A percentile compares a stretch with the other conserved stretches of the same genome.
Conservation (phyloP, 2,329 filamentous ascomycete genomes). For the Apiospora marii region DNA sequence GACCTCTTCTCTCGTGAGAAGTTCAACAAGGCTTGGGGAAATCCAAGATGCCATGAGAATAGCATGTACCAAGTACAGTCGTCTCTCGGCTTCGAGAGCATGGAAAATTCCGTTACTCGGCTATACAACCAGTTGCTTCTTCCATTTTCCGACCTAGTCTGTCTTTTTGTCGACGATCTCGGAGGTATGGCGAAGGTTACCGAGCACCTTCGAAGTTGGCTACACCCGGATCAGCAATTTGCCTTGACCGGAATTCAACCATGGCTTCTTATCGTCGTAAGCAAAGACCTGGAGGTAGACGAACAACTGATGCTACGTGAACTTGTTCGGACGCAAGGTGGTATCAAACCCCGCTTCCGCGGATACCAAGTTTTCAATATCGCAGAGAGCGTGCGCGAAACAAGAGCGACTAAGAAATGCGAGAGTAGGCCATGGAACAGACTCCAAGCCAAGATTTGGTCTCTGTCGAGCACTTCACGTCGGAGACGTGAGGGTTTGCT, state of each 20-base stretch:
- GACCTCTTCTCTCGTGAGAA: not conserved
- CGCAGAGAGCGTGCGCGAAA: not conserved
- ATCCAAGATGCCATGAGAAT: not conserved
- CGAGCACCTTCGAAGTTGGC: not conserved
- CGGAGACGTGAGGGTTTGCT: conserved; percentile 21
- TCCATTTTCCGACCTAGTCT: not conserved
- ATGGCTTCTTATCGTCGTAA: conserved; percentile 8
- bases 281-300: conserved; percentile 5
- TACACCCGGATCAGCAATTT: not conserved
- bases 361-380: conserved; percentile 10
- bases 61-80: not conserved
- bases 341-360: not conserved
- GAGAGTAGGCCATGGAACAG: conserved; percentile 5
- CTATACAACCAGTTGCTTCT: not conserved
- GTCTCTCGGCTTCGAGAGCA: conserved; percentile 14
- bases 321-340: not conserved
- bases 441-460: conserved; percentile 15
- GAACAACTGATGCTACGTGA: conserved; percentile 1
- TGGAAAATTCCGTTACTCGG: conserved; percentile 8
- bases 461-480: conserved; percentile 1
- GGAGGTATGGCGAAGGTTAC: conserved; percentile 15
- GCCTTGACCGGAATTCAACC: not conserved
- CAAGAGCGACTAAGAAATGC: conserved; percentile 12
- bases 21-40: not conserved
- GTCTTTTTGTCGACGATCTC: not conserved